Percentiles rank a stretch among this genome's conserved stretches.
Evolutionary conservation across 352 stramenopile genomes (phyloP).

Genomic region (Pythium phragmiticola): DNA sequence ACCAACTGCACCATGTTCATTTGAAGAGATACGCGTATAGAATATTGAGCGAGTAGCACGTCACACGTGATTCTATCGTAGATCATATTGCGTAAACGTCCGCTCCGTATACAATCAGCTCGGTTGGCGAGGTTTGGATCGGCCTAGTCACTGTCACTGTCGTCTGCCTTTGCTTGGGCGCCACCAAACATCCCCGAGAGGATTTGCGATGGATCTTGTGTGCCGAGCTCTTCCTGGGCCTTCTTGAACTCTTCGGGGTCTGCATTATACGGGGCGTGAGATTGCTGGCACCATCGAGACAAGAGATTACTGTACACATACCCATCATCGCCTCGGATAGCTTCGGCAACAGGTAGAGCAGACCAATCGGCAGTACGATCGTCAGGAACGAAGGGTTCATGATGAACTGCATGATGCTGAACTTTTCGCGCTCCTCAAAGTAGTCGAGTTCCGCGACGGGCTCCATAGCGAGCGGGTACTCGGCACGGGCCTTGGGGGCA

Average conservation of each 20-base stretch:
- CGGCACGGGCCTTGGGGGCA: constrained; percentile 52
- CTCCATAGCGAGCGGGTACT: constrained; percentile 66
- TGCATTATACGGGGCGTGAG: constrained; percentile 17
- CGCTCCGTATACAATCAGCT: background rate
- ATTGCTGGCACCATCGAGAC: background rate
- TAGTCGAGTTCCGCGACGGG: constrained; percentile 71
- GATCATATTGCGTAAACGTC: background rate
- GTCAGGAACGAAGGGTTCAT: constrained; percentile 85
- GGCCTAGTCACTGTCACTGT: constrained; percentile 68
- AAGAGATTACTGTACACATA: constrained; percentile 25
- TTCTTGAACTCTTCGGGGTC: constrained; percentile 88
- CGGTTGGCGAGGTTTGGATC: too few relatives aligned
- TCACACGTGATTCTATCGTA: constrained; percentile 10
- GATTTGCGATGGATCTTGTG: constrained; percentile 63
- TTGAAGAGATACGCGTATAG: constrained; percentile 20
- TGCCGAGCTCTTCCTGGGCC: constrained; percentile 79
- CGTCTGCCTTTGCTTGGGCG: constrained; percentile 42
- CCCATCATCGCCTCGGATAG: constrained; percentile 77
- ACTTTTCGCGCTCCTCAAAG: constrained; percentile 85
- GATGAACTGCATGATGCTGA: constrained; percentile 69
- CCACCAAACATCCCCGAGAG: constrained; percentile 77
- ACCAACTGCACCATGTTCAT: constrained; percentile 78
- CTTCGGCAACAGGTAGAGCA: constrained; percentile 82
- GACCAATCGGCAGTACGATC: constrained; percentile 66
- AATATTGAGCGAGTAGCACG: background rate